These are phyloP conservation scores for Shiraia bambusicola DNA, from an alignment of 2,329 filamentous ascomycete species.

Conservation along the genomic window DNA sequence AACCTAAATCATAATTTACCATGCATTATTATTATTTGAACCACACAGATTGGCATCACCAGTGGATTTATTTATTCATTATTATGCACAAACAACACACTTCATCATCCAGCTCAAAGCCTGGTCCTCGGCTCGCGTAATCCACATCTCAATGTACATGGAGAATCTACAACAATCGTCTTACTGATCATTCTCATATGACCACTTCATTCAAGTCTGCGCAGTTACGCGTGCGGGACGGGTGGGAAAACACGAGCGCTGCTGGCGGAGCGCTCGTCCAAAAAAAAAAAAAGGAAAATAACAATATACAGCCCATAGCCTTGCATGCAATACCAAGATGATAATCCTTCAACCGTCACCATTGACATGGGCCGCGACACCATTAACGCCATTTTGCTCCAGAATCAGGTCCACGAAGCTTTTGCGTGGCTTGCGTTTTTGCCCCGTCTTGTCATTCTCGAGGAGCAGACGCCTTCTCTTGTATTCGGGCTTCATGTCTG, in stretches of 20 bases:
- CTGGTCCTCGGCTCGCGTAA: too few relatives aligned
- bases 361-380: slow-evolving; percentile 20
- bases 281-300: too few relatives aligned
- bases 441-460: slow-evolving; percentile 20
- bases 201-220: background rate
- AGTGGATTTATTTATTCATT: too few relatives aligned
- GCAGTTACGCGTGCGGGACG: background rate
- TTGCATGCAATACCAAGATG: background rate
- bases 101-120: too few relatives aligned
- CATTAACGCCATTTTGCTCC: slow-evolving; percentile 26
- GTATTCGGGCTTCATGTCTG: slow-evolving; percentile 31
- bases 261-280: slow-evolving; percentile 5
- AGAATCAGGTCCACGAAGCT: slow-evolving; percentile 42
- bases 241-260: background rate
- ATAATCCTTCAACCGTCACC: slow-evolving; percentile 26
- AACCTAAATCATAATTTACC: too few relatives aligned
- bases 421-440: slow-evolving; percentile 36
- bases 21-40: too few relatives aligned
- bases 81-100: too few relatives aligned
- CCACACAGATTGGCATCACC: too few relatives aligned
- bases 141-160: slow-evolving; percentile 3
- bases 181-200: background rate
- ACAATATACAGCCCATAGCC: slow-evolving; percentile 9
- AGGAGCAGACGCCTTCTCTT: slow-evolving; percentile 32
- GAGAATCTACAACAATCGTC: slow-evolving; percentile 4